These are phyloP conservation scores for Malassezia arunalokei DNA, from an alignment of 1,284 basidiomycete species.

Conservation along the genomic window DNA sequence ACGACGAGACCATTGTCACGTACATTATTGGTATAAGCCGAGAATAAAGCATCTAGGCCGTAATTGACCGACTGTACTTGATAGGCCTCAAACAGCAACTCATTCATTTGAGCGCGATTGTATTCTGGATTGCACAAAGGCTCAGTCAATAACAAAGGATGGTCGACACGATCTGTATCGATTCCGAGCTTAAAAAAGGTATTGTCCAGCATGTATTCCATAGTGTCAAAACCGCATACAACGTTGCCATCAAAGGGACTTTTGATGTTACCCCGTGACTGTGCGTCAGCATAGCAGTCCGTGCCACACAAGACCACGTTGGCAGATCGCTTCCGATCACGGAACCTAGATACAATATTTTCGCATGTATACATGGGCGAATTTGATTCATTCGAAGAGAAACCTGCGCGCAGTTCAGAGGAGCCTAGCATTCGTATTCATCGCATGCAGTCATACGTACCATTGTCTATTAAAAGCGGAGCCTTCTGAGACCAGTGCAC, in stretches of 20 bases:
- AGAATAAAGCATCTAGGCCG: conserved; percentile 83
- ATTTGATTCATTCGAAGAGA: conserved; percentile 44
- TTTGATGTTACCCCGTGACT: conserved; percentile 27
- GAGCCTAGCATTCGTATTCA: conserved; percentile 51
- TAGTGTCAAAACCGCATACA: conserved; percentile 38
- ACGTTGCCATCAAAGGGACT: conserved; percentile 40
- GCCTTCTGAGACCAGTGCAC: conserved; percentile 25
- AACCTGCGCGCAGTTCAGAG: conserved; percentile 78
- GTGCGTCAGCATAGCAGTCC: conserved; percentile 37
- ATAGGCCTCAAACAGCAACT: conserved; percentile 92
- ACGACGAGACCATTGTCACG: conserved; percentile 33
- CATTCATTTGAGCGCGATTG: conserved; percentile 76
- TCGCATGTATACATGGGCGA: conserved; percentile 28
- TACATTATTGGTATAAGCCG: conserved; percentile 55
- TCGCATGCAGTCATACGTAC: conserved; percentile 27
- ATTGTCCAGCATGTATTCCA: conserved; percentile 82
- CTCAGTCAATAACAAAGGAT: conserved; percentile 90
- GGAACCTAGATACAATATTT: conserved; percentile 36
- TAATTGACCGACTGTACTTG: conserved; percentile 73
- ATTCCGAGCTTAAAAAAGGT: conserved; percentile 77
- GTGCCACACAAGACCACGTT: conserved; percentile 37
- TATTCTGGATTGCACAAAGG: conserved; percentile 77
- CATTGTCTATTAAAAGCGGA: conserved; percentile 82
- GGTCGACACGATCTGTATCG: conserved; percentile 63
- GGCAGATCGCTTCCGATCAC: conserved; percentile 32